A percentile compares a stretch with the other conserved stretches of the same genome.
phyloP scores from a whole-genome alignment of 257 asterid species.

The Ballota nigra region DNA sequence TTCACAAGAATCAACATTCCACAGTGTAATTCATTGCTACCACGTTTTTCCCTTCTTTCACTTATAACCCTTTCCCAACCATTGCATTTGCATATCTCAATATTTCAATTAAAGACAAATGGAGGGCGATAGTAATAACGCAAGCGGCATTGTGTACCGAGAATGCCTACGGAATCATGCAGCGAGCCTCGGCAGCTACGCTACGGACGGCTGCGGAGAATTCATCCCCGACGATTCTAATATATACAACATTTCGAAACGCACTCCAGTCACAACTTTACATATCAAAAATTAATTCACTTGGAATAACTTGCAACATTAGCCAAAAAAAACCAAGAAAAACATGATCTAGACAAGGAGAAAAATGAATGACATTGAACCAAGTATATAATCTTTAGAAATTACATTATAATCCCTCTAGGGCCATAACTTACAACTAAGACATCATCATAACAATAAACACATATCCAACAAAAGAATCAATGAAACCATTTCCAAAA shows the following conservation, averaged over 20 bases:
- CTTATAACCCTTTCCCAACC: too few relatives aligned
- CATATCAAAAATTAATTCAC: too few relatives aligned
- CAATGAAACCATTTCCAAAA: constrained; percentile 30
- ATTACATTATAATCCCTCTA: constrained; percentile 15
- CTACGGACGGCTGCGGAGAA: constrained; percentile 84
- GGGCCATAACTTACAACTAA: constrained; percentile 25
- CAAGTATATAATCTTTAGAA: constrained; percentile 6
- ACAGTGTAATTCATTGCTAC: constrained; percentile 40
- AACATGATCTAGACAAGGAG: background rate
- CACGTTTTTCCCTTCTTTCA: constrained; percentile 27
- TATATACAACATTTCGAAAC: too few relatives aligned
- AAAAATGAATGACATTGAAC: constrained; percentile 3
- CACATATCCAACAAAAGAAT: constrained; percentile 35
- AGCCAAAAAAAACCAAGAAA: background rate
- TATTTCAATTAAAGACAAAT: too few relatives aligned
- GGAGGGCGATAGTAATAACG: constrained; percentile 45
- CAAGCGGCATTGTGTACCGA: constrained; percentile 28
- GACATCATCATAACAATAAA: background rate
- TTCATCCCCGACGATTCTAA: constrained; percentile 42
- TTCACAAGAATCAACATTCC: constrained; percentile 21
- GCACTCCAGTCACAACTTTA: too few relatives aligned
- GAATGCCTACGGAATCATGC: constrained; percentile 80
- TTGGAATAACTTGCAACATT: too few relatives aligned
- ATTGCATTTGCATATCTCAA: too few relatives aligned
- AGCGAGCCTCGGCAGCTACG: constrained; percentile 77